Evolutionary conservation across 1,284 basidiomycete species (phyloP).

Genomic region (Fomitopsis pinicola): DNA sequence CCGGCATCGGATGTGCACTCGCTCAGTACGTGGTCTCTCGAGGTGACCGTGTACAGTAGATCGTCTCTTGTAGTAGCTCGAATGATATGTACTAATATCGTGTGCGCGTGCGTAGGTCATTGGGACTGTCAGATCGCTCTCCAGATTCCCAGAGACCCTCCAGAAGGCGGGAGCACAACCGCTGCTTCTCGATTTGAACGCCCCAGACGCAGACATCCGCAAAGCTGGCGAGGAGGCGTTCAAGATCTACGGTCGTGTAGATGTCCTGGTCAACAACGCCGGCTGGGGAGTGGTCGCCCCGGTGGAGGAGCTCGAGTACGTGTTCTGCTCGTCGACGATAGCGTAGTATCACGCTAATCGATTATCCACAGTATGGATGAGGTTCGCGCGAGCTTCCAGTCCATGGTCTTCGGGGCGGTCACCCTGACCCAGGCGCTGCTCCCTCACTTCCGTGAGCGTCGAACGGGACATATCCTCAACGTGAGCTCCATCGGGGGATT

Average conservation of each 20-base stretch:
- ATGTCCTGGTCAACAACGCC: constrained; percentile 24
- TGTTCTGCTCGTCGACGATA: background rate
- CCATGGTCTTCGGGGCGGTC: constrained; percentile 29
- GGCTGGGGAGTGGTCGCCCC: constrained; percentile 21
- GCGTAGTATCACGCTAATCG: background rate
- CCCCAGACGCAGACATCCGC: constrained; percentile 20
- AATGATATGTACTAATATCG: background rate
- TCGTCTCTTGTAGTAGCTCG: background rate
- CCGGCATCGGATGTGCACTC: constrained; percentile 25
- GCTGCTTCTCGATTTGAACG: constrained; percentile 21
- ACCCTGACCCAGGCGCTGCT: constrained; percentile 28
- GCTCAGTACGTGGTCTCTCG: constrained; percentile 21
- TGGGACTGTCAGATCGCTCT: constrained; percentile 18
- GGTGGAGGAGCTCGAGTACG: constrained; percentile 26
- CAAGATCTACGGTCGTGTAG: constrained; percentile 15
- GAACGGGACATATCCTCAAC: constrained; percentile 26
- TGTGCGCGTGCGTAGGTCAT: constrained; percentile 19
- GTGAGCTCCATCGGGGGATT: constrained; percentile 19
- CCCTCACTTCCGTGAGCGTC: constrained; percentile 21
- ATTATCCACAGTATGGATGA: constrained; percentile 13
- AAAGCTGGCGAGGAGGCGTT: constrained; percentile 15
- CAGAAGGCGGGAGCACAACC: constrained; percentile 15
- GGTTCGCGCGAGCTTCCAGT: constrained; percentile 24
- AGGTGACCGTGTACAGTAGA: constrained; percentile 20
- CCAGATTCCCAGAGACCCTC: constrained; percentile 17